Evolutionary conservation across 495 filamentous ascomycete species (phyloP), one percentile per base, ranked within the genome.

Genomic region (Terfezia boudieri): DNA sequence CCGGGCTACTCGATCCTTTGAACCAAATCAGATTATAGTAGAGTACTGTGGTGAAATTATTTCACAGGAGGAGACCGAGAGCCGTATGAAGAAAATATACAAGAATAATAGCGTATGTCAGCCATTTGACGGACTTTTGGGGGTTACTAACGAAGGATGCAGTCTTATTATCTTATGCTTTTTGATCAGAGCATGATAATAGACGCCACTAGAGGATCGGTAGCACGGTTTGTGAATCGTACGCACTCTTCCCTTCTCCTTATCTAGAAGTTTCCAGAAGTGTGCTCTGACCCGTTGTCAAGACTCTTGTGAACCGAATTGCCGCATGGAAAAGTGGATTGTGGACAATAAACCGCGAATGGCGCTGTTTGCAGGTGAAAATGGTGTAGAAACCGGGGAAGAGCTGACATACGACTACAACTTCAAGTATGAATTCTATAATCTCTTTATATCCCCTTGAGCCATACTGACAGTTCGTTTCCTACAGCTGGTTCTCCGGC

Each of bases 401-500:
- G 90, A 98, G 65, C 70, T 98, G 57, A 96, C 87, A n/a, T 98
- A 98, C 67, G 90, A 98, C 72, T 98, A 98, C 74, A 98, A 98
- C 67, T 98, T 98, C 65, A 83, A 94, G 74, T 84, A 81, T 41
- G 87, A 83, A 64, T 84, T 79, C 16, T 75, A 76, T 64, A 84
- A 32, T 84, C 70, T 85, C 85, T 66, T 80, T 85, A 17, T 43
- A 9, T 41, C 11, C 26, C 26, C 26, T 37, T 35, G 50, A 53
- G 23, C 53, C 36, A 57, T 48, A 48, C 20, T 8, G n/a, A 8
- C 38, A n/a, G 41, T 36, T 46, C n/a, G 8, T 17, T 16, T 35
- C 41, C 14, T 36, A 55, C 41, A 64, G 62, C 22, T 65, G 63
- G 63, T 65, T 65, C 49, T 66, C 64, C 6, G 63, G 63, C 37